Evolutionary conservation across 169 alveolate species (phyloP).

Genomic region (Cryptosporidium tyzzeri): DNA sequence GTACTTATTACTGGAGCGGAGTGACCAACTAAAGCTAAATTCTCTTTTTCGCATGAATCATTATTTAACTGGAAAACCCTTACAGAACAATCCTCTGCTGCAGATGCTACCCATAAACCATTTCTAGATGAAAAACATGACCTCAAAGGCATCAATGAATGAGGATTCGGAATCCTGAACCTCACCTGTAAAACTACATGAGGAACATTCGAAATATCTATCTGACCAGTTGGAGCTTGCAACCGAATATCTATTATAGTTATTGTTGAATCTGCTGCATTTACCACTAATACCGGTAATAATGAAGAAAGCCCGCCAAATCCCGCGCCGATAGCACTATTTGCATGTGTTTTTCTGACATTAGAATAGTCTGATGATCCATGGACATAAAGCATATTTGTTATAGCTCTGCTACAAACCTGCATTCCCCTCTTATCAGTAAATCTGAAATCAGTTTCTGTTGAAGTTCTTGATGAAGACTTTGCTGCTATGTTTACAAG

Average conservation of each 20-base stretch:
- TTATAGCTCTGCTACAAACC: constrained; percentile 86
- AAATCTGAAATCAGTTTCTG: constrained; percentile 79
- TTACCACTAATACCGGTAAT: constrained; percentile 87
- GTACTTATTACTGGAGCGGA: constrained; percentile 87
- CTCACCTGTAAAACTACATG: constrained; percentile 70
- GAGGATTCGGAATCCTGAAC: constrained; percentile 29
- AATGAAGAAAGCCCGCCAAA: constrained; percentile 81
- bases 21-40: constrained; percentile 23
- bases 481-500: constrained; percentile 54
- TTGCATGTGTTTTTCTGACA: constrained; percentile 73
- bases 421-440: constrained; percentile 67
- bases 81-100: constrained; percentile 73
- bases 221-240: constrained; percentile 75
- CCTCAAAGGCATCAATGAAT: constrained; percentile 50
- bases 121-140: constrained; percentile 22
- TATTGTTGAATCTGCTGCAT: constrained; percentile 70
- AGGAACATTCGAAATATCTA: constrained; percentile 65
- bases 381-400: constrained; percentile 84
- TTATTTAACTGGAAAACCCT: constrained; percentile 33
- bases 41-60: constrained; percentile 59
- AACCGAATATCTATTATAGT: constrained; percentile 45
- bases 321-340: constrained; percentile 79
- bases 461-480: constrained; percentile 78
- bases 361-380: constrained; percentile 71
- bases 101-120: constrained; percentile 55